phyloP scores from a whole-genome alignment of 495 filamentous ascomycete genomes.

The Glonium stellatum region DNA sequence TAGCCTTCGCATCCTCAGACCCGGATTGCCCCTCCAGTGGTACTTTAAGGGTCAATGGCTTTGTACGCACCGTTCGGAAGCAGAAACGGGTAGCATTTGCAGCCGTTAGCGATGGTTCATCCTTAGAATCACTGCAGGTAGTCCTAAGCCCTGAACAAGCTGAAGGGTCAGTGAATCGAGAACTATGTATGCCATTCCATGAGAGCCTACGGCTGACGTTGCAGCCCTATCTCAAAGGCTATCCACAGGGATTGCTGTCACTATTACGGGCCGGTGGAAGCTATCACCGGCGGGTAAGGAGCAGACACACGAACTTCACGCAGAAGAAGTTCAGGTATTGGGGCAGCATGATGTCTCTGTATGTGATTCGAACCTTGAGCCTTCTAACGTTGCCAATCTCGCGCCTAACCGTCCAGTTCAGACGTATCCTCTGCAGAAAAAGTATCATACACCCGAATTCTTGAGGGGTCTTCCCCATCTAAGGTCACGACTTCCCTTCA shows the following conservation, averaged over 20 bases:
- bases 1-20: slow-evolving; percentile 10
- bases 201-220: slow-evolving; percentile 7
- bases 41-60: slow-evolving; percentile 61
- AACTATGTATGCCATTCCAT: slow-evolving; percentile 8
- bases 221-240: slow-evolving; percentile 46
- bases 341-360: slow-evolving; percentile 75
- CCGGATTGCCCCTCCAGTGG: slow-evolving; percentile 12
- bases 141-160: slow-evolving; percentile 69
- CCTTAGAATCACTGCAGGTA: slow-evolving; percentile 69
- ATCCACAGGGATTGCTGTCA: slow-evolving; percentile 70
- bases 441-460: slow-evolving; percentile 84
- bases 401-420: slow-evolving; percentile 34
- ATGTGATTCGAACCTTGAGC: slow-evolving; percentile 31
- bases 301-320: slow-evolving; percentile 77
- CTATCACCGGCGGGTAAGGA: slow-evolving; percentile 56
- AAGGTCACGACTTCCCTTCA: slow-evolving; percentile 73
- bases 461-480: slow-evolving; percentile 86
- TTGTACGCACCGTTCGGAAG: slow-evolving; percentile 74
- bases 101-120: slow-evolving; percentile 82
- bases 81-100: slow-evolving; percentile 82
- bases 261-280: slow-evolving; percentile 72
- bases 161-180: slow-evolving; percentile 55
- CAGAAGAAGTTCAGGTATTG: slow-evolving; percentile 58
- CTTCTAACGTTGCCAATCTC: slow-evolving; percentile 19
- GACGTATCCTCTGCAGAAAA: slow-evolving; percentile 89